These are phyloP conservation scores for Candida ortonii DNA, from an alignment of 805 yeast genomes.

Conservation along the genomic window DNA sequence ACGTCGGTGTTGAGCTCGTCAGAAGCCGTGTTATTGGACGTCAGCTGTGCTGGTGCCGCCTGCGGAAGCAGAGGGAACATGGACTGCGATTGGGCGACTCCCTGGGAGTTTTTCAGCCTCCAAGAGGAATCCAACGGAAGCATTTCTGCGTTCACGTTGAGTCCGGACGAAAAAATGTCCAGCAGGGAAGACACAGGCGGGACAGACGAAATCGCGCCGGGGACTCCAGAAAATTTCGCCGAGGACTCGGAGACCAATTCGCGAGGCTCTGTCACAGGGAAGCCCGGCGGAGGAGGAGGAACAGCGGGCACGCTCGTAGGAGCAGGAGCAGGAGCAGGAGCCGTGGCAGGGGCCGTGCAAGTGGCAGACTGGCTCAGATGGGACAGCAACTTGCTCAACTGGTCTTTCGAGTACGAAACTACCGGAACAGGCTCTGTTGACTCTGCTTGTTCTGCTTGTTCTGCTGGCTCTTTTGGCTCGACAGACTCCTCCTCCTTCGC, in stretches of 20 bases:
- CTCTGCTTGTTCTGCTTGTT: conserved; percentile 28
- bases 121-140: too few relatives aligned
- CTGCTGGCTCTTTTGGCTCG: not conserved
- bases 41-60: too few relatives aligned
- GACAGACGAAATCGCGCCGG: too few relatives aligned
- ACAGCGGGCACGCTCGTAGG: conserved; percentile 4
- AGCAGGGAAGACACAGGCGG: too few relatives aligned
- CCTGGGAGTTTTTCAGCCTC: too few relatives aligned
- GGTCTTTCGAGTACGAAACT: conserved; percentile 17
- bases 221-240: conserved; percentile 3
- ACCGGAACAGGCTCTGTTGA: not conserved
- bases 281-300: conserved; percentile 1
- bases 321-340: conserved; percentile 6
- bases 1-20: too few relatives aligned
- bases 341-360: not conserved
- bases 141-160: too few relatives aligned
- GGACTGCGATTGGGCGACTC: too few relatives aligned
- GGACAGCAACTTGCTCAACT: conserved; percentile 16
- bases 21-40: too few relatives aligned
- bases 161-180: too few relatives aligned
- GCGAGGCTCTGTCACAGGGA: too few relatives aligned
- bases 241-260: conserved; percentile 3
- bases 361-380: conserved; percentile 9
- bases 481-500: conserved; percentile 32
- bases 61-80: too few relatives aligned